Percentiles rank a stretch among this genome's conserved stretches.
Conservation (phyloP, 192 early-diverging fungal species). For the Lunasporangiospora selenospora region DNA sequence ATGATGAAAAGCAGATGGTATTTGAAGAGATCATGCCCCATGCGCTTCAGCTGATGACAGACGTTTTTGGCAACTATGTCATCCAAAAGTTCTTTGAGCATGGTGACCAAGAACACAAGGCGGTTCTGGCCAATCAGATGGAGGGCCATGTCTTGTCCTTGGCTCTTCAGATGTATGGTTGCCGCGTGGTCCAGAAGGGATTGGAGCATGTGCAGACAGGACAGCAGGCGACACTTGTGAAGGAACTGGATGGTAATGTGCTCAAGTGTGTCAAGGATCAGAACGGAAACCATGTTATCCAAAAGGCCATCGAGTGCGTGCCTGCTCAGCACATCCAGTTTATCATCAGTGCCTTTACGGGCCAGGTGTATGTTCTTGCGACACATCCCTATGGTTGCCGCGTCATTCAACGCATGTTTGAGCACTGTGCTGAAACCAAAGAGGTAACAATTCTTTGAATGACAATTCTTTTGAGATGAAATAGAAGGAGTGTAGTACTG, state of each 20-base stretch:
- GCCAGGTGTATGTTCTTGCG: slow-evolving; percentile 94
- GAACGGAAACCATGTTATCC: slow-evolving; percentile 99
- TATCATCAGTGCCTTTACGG: slow-evolving; percentile 97
- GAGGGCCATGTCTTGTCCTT: slow-evolving; percentile 93
- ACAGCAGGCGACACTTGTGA: slow-evolving; percentile 90
- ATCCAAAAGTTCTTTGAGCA: slow-evolving; percentile 99
- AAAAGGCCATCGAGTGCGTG: slow-evolving; percentile 98
- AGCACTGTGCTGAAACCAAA: slow-evolving; percentile 94
- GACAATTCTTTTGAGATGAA: too few species aligned
- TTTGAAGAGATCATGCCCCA: slow-evolving; percentile 96
- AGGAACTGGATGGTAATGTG: slow-evolving; percentile 94
- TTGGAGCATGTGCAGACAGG: slow-evolving; percentile 92
- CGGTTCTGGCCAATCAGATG: slow-evolving; percentile 93
- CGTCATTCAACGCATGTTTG: slow-evolving; percentile 99
- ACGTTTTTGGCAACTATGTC: slow-evolving; percentile 99
- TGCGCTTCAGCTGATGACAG: slow-evolving; percentile 94
- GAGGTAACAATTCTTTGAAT: slow-evolving; percentile 59
- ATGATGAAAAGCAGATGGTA: slow-evolving; percentile 95
- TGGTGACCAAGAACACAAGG: slow-evolving; percentile 93
- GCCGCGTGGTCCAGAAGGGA: slow-evolving; percentile 97
- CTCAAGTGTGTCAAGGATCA: slow-evolving; percentile 99
- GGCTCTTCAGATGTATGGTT: slow-evolving; percentile 99
- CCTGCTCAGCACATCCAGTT: slow-evolving; percentile 93
- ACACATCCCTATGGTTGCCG: slow-evolving; percentile 99
- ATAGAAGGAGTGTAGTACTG: neutral